Base-by-base conservation (phyloP, 345 rosid genomes). In the Lenwebbia sp. region DNA sequence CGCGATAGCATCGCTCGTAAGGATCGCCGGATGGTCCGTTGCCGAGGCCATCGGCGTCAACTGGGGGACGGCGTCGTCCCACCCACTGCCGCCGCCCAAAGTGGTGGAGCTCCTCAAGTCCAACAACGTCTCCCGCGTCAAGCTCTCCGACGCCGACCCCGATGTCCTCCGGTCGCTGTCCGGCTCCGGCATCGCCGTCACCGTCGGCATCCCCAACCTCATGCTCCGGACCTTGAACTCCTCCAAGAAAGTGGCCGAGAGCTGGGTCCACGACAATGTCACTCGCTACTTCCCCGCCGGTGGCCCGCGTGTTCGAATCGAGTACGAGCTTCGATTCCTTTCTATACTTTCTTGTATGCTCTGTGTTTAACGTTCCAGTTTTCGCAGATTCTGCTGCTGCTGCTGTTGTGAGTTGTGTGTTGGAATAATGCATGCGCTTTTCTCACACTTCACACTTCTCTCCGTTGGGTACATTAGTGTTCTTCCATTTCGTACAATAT, bases 231-330 rank as follows among this genome's bases (percentile, higher is more conserved):
- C 84, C 88, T 82, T 96, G 41, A 96, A 96, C 92, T 94, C 96
- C 28, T 95, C 98, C 13, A 86, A 11, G 87, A 94, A 94, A 85
- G 95, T 92, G 82, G 99, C 96, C 10, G 91, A 88, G 88, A 94
- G 92, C 82, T 96, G 99, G 99, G 97, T 95, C 40, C 99, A 96
- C 90, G 99, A 96, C 86, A 96, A 96, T 89, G 96, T 95, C 92
- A 95, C 98, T 88, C 98, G 99, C 87, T 96, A 94, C 91, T 88
- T 91, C 91, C 84, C 95, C 26, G 86, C 89, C 15, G 91, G 91
- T 57, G 85, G 84, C 86, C 85, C 85, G 89, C 90, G 90, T 58
- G 96, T 94, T 84, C 92, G 93, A 83, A 93, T 96, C 84, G 94
- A 94, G 98, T 96, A 94, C 81, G 90, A 70, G 88, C 49, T n/a